Base-by-base conservation (phyloP, 2,329 filamentous ascomycete species). In the Beauveria caledonica region DNA sequence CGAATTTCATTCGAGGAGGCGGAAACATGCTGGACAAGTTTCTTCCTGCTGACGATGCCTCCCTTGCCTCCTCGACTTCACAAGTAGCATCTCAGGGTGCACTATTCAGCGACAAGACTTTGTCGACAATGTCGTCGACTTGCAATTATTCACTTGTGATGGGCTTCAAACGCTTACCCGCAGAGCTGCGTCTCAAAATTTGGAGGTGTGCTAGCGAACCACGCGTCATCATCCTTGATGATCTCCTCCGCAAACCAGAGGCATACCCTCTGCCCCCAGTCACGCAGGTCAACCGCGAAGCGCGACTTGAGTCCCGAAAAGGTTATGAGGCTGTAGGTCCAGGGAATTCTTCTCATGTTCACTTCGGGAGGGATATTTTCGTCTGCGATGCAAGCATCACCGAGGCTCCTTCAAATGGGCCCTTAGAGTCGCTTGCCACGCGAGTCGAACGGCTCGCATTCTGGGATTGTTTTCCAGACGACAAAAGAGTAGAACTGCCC, bases 391-490 rank as follows among this genome's bases (percentile, higher is more conserved):
- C 71, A 60, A 71, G 66, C 60, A 71, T 75, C 55, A 68, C 70
- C 19, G 71, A 74, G 36, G 66, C 71, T 58, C 67, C 64, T 27
- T 64, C 67, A 44, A 68, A 72, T 40, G 64, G 68, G 45, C 68
- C 69, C 19, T 65, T 74, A 23, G 72, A 74, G 49, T 63, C 68
- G 15, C 64, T 75, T 36, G 72, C 71, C 1, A 68, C 69, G 19
- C 67, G 67, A 27, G 68, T 74, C 59, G 69, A 70, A 61, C 69
- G 71, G 45, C 64, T 74, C 36, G 73, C 71, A 11, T 74, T 74
- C 51, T 75, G 73, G 73, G 73, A 75, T 63, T 75, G 73, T 62
- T 72, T 73, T 60, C 73, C 72, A 1, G 73, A 75, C 60, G 73
- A 75, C 48, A 70, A 69, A 5, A 68, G 68, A 44, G 69, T 74